Percentiles rank a stretch among this genome's conserved stretches.
phyloP scores from a whole-genome alignment of 257 asterid genomes.

The Mitragyna speciosa region DNA sequence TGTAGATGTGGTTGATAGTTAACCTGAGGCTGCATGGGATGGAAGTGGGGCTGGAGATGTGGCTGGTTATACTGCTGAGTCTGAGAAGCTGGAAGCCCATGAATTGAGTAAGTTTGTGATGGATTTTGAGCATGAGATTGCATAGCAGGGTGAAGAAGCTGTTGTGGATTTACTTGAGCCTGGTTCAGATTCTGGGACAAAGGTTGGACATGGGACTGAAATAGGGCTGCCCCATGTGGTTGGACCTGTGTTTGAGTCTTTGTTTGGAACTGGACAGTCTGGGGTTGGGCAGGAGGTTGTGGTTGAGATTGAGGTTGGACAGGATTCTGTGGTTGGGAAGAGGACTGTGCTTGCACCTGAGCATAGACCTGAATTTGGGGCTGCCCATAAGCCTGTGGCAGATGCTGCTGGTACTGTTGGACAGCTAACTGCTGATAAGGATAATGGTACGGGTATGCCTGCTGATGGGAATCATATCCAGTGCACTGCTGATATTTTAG shows the following conservation, averaged over 20 bases:
- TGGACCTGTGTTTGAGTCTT: slow-evolving; percentile 39
- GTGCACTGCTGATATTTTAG: slow-evolving; percentile 81
- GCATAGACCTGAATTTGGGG: slow-evolving; percentile 48
- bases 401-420: slow-evolving; percentile 65
- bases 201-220: slow-evolving; percentile 39
- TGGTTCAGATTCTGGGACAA: slow-evolving; percentile 41
- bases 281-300: slow-evolving; percentile 40
- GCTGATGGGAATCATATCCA: slow-evolving; percentile 75
- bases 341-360: slow-evolving; percentile 37
- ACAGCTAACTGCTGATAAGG: slow-evolving; percentile 55
- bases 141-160: slow-evolving; percentile 42
- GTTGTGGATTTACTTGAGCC: slow-evolving; percentile 41
- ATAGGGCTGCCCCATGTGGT: slow-evolving; percentile 30
- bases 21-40: slow-evolving; percentile 48
- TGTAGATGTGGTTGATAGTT: slow-evolving; percentile 54
- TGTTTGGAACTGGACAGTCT: slow-evolving; percentile 30
- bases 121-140: slow-evolving; percentile 50
- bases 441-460: slow-evolving; percentile 59
- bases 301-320: slow-evolving; percentile 39
- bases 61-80: slow-evolving; percentile 33
- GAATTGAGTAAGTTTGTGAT: slow-evolving; percentile 44
- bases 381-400: slow-evolving; percentile 50
- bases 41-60: slow-evolving; percentile 17
- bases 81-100: slow-evolving; percentile 47
- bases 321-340: slow-evolving; percentile 27